phyloP scores from a whole-genome alignment of 768 basidiomycete genomes.

The Lactarius sp. region DNA sequence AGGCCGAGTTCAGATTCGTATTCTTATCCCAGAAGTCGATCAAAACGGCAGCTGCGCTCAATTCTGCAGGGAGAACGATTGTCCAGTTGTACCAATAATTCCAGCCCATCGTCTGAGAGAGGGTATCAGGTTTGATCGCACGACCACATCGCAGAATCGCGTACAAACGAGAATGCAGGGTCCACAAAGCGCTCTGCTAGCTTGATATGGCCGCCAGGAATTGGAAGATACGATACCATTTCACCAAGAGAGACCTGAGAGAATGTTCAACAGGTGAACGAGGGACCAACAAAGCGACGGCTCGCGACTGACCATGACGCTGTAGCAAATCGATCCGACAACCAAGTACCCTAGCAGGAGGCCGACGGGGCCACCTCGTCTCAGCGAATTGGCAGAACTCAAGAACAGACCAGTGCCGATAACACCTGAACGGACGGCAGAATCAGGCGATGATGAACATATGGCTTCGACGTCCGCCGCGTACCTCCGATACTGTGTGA shows the following conservation, averaged over 20 bases:
- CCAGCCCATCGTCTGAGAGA: slow-evolving; percentile 39
- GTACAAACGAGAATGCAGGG: slow-evolving; percentile 57
- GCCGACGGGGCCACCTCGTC: slow-evolving; percentile 65
- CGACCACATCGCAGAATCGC: neutral
- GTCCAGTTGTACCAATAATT: slow-evolving; percentile 59
- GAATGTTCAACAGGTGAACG: neutral
- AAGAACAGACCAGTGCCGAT: slow-evolving; percentile 38
- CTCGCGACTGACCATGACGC: slow-evolving; percentile 53
- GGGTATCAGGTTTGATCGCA: neutral
- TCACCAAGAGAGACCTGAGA: slow-evolving; percentile 60
- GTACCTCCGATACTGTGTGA: slow-evolving; percentile 34
- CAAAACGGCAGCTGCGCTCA: slow-evolving; percentile 70
- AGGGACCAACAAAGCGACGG: too few species aligned
- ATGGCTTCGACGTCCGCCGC: neutral
- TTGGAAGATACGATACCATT: slow-evolving; percentile 74
- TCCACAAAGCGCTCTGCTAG: slow-evolving; percentile 80
- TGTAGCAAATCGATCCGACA: slow-evolving; percentile 65
- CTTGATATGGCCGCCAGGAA: slow-evolving; percentile 77
- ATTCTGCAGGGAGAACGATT: slow-evolving; percentile 65
- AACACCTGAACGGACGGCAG: slow-evolving; percentile 28
- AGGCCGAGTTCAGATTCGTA: slow-evolving; percentile 61
- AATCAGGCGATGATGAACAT: neutral
- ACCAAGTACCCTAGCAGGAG: slow-evolving; percentile 64
- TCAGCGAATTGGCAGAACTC: slow-evolving; percentile 47
- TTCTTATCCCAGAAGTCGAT: slow-evolving; percentile 65